These are phyloP conservation scores for Antitrichia curtipendula DNA, from an alignment of 225 moss, liverwort and hornwort genomes.

Conservation along the genomic window DNA sequence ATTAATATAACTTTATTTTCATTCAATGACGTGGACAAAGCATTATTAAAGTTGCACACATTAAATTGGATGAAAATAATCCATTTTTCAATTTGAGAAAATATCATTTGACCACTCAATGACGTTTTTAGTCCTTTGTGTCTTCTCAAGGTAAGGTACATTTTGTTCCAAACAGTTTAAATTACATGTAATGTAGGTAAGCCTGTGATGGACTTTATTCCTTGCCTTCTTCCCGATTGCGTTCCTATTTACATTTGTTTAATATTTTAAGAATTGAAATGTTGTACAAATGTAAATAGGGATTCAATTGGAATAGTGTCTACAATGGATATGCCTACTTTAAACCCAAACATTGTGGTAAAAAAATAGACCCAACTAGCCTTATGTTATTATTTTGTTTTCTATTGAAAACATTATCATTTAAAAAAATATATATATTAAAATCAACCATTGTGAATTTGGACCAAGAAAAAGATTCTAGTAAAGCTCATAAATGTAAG, in stretches of 20 bases:
- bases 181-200: not conserved
- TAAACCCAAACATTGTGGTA: not conserved
- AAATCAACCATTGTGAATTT: not conserved
- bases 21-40: not conserved
- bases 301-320: fast-evolving
- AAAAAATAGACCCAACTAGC: not conserved
- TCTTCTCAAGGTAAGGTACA: not conserved
- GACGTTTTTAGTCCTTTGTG: not conserved
- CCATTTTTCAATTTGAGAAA: not conserved
- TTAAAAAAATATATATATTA: not conserved
- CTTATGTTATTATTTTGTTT: not conserved
- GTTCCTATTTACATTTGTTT: not conserved
- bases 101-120: not conserved
- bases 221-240: not conserved
- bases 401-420: not conserved
- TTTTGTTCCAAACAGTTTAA: not conserved
- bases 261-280: too few species aligned
- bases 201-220: not conserved
- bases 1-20: not conserved
- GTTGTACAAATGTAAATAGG: too few species aligned
- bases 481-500: not conserved
- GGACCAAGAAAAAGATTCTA: not conserved
- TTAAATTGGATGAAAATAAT: not conserved
- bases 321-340: not conserved
- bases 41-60: not conserved